Base-by-base conservation (phyloP, 176 grass and related monocot genomes). In the Musa beccarii region DNA sequence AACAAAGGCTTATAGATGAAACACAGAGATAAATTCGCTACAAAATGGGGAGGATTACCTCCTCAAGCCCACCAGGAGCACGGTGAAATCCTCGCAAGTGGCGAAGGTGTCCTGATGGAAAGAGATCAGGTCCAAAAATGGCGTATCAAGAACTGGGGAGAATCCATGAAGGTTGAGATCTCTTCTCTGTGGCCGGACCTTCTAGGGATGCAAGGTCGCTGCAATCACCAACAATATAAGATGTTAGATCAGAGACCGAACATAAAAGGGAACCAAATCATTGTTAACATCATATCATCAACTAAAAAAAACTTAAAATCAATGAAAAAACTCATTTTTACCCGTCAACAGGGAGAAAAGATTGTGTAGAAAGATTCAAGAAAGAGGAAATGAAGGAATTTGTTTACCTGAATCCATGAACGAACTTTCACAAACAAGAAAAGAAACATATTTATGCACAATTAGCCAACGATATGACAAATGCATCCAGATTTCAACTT, bases 41-140 rank as follows among this genome's bases (percentile, higher is more conserved):
- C 34, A 43, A 13, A 20, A 22, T 1, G 2, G 34, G 12, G 8
- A 20, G 43, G 51, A 91, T 84, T 83, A 90, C 95, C 59, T 94
- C 86, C 75, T 98, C 88, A 7, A 83, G 64, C 24, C 86, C 89
- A 25, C 61, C 75, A 29, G 79, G 80, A 19, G 80, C 53, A 70
- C 86, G 82, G 64, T 55, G 66, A 52, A 71, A 84, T 22, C 81
- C 81, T 79, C 90, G 90, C 82, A 83, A 83, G 10, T 78, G 82
- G 72, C 76, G 82, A 71, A 55, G 66, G 28, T 71, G 79, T 24
- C 82, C 86, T 8, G 84, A 78, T 12, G 84, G 79, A 3, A 69
- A 59, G 3, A 81, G 69, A 66, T 85, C 84, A 53, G 77, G 69
- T 7, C 81, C 86, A 14, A 69, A 34, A 85, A 77, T 69, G 76